These are phyloP conservation scores for Penicillium sp. DNA, from an alignment of 2,329 filamentous ascomycete genomes.

Conservation along the genomic window DNA sequence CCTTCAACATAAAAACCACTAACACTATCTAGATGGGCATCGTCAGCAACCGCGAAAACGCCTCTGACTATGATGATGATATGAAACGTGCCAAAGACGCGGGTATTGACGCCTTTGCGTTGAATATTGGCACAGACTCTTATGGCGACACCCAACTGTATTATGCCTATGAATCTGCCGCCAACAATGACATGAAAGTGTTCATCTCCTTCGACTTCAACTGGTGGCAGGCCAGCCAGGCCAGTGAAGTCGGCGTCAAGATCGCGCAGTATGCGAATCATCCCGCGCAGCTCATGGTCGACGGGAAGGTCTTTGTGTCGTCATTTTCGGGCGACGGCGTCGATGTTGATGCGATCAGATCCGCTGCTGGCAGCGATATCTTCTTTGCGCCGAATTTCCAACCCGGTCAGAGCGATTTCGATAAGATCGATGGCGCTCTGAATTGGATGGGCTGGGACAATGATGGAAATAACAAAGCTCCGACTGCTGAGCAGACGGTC, in stretches of 20 bases:
- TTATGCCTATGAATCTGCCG: conserved; percentile 53
- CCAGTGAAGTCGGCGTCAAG: conserved; percentile 46
- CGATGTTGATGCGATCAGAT: conserved; percentile 44
- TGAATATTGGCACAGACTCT: conserved; percentile 52
- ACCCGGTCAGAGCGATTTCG: conserved; percentile 42
- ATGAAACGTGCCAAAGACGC: conserved; percentile 47
- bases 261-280: conserved; percentile 48
- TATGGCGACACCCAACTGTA: conserved; percentile 49
- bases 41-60: conserved; percentile 43
- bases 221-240: conserved; percentile 44
- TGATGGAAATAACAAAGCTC: conserved; percentile 52
- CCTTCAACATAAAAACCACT: neutral
- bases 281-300: conserved; percentile 51
- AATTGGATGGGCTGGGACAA: conserved; percentile 49
- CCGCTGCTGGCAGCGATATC: conserved; percentile 47
- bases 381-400: conserved; percentile 55
- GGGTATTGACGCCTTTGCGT: conserved; percentile 52
- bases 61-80: conserved; percentile 50
- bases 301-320: conserved; percentile 54
- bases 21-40: conserved; percentile 45
- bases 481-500: conserved; percentile 40
- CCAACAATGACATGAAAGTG: conserved; percentile 51
- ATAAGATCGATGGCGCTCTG: conserved; percentile 43
- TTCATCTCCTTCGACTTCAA: conserved; percentile 61
- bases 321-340: conserved; percentile 54